Base-by-base conservation (phyloP, 1,284 basidiomycete species). In the Sphaerobolus stellatus region DNA sequence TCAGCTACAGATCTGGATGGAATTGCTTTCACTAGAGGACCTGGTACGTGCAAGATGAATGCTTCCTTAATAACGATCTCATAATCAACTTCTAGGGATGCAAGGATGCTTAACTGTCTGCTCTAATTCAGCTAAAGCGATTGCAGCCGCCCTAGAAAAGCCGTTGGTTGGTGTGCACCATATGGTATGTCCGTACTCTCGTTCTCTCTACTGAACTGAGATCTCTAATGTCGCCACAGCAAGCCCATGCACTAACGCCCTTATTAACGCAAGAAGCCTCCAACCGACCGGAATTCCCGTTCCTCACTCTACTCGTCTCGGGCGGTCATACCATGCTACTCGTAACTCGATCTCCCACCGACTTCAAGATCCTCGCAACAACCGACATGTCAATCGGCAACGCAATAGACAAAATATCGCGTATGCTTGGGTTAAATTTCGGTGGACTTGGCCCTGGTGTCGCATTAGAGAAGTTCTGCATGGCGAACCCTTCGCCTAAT, bases 291-390 rank as follows among this genome's bases (percentile, higher is more conserved):
- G 62, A 65, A 13, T 97, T 88, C 66, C 95, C 95, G 0, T 97
- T 95, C 74, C 78, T 97, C 33, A 88, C 89, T 0, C 77, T 97
- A 11, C 79, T 98, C 24, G 78, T 95, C 48, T 94, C 92, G 0
- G 95, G 95, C 20, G 94, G 94, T 1, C 94, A 98, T 66, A 94
- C 94, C 0, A 77, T 96, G 44, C 78, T 97, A 22, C 78, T 97
- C 0, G 83, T 95, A 9, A 90, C 87, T 1, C 75, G 68, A 0
- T 83, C 83, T 0, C 67, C 70, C 20, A 75, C 73, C 3, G 69
- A 75, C 0, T 96, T 92, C 68, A 72, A 75, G 57, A 84, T 91
- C 47, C 74, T 98, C 24, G 87, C 89, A 0, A 86, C 85, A 5
- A 91, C 90, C 0, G 93, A 97, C 65, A 84, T 85, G 62, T 84